Evolutionary conservation across 148 eudicot species (phyloP).

Genomic region (Bassia scoparia): DNA sequence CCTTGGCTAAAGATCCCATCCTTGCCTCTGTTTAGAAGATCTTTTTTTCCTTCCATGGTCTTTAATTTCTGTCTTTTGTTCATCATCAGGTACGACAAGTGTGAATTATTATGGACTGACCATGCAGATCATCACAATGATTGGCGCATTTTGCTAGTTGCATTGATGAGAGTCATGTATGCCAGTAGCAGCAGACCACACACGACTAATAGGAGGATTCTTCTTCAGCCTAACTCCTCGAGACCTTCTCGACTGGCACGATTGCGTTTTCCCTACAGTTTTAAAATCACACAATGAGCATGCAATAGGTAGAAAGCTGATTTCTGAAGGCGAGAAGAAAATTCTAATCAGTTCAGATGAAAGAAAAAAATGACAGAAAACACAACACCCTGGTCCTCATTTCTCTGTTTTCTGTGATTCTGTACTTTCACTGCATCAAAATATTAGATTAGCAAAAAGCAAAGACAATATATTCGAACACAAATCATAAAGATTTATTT

Average conservation of each 20-base stretch:
- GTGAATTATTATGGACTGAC: constrained; percentile 25
- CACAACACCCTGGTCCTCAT: constrained; percentile 15
- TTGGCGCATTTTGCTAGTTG: neutral
- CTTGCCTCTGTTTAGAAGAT: constrained; percentile 8
- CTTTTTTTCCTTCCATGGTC: neutral
- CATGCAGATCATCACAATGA: constrained; percentile 16
- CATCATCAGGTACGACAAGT: neutral
- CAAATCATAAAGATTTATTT: neutral
- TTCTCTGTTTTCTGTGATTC: constrained; percentile 7
- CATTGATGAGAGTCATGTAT: constrained; percentile 11
- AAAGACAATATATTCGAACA: neutral
- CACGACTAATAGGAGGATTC: constrained; percentile 15
- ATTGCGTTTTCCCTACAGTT: constrained; percentile 24
- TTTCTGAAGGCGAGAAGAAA: neutral
- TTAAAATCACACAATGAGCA: neutral
- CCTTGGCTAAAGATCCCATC: neutral
- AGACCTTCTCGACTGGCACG: constrained; percentile 32
- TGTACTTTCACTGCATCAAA: constrained; percentile 18
- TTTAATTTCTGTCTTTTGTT: neutral
- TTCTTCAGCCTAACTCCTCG: constrained; percentile 23
- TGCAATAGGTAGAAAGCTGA: neutral
- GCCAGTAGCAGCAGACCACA: constrained; percentile 11
- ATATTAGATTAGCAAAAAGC: neutral
- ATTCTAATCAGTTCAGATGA: neutral
- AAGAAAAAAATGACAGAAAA: neutral